These are phyloP conservation scores for Dalbergia cochinchinensis DNA, from an alignment of 306 rosid genomes.

Conservation along the genomic window DNA sequence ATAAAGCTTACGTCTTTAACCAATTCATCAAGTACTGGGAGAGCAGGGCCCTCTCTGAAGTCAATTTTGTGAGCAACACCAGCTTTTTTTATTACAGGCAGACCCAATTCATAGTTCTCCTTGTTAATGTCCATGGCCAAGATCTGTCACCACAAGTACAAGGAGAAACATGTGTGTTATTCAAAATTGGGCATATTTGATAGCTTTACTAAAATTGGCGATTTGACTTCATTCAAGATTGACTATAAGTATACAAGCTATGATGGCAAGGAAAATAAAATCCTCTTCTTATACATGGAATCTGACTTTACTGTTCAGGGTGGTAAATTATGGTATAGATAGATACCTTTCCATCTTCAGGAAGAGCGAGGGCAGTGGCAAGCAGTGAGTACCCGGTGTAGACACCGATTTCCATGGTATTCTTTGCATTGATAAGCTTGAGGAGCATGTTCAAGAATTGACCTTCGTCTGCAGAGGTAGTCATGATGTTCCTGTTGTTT, in stretches of 20 bases:
- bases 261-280: too few species aligned
- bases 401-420: slow-evolving; percentile 97
- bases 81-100: slow-evolving; percentile 76
- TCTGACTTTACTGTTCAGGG: background rate
- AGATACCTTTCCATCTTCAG: slow-evolving; percentile 89
- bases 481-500: slow-evolving; percentile 86
- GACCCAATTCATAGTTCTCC: slow-evolving; percentile 89
- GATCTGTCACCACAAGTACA: slow-evolving; percentile 57
- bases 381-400: slow-evolving; percentile 95
- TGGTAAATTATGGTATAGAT: background rate
- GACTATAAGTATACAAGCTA: too few species aligned
- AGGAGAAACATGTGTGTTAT: background rate
- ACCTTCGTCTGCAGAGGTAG: slow-evolving; percentile 94
- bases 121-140: slow-evolving; percentile 93
- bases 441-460: slow-evolving; percentile 91
- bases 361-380: slow-evolving; percentile 93
- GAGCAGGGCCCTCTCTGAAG: slow-evolving; percentile 96
- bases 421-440: slow-evolving; percentile 91
- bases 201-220: background rate
- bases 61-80: slow-evolving; percentile 92
- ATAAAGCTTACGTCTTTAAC: slow-evolving; percentile 64
- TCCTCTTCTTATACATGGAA: background rate
- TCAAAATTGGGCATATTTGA: background rate
- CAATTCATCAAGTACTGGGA: slow-evolving; percentile 81
- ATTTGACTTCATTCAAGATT: too few species aligned